A percentile compares a stretch with the other conserved stretches of the same genome.
phyloP scores from a whole-genome alignment of 768 basidiomycete species.

The Boletus speciosus region DNA sequence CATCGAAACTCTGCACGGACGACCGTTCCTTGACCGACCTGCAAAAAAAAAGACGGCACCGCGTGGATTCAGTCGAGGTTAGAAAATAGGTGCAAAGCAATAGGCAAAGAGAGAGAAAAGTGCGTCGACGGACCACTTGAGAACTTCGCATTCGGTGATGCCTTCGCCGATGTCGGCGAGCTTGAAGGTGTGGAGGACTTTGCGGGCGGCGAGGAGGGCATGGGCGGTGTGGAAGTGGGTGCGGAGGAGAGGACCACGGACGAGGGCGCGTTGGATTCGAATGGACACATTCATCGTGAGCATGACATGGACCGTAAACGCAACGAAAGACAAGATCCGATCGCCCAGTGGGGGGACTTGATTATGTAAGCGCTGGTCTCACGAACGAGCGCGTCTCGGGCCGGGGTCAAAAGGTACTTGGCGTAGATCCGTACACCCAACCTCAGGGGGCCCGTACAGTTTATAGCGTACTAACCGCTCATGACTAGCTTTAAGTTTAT shows the following conservation, averaged over 20 bases:
- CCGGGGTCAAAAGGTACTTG: not conserved
- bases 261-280: conserved; percentile 19
- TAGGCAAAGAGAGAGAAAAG: not conserved
- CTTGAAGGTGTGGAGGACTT: conserved; percentile 58
- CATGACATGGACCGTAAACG: not conserved
- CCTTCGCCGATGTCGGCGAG: conserved; percentile 88
- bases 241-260: conserved; percentile 28
- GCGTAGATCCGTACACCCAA: too few relatives aligned
- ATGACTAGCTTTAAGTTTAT: not conserved
- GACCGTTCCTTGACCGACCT: conserved; percentile 63
- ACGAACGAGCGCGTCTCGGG: too few relatives aligned
- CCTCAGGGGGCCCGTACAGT: not conserved
- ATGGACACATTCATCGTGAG: conserved; percentile 8
- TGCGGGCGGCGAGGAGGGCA: conserved; percentile 31
- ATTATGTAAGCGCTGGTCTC: not conserved
- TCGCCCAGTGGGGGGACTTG: not conserved
- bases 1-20: conserved; percentile 60
- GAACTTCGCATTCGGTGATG: conserved; percentile 86
- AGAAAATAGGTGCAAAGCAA: conserved; percentile 2
- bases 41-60: not conserved
- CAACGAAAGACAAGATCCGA: conserved; percentile 2
- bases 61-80: not conserved
- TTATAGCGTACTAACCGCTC: not conserved
- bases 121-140: conserved; percentile 63
- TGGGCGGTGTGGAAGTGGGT: conserved; percentile 37